Base-by-base conservation (phyloP, 1,284 basidiomycete species). In the Fomitopsis palustris region DNA sequence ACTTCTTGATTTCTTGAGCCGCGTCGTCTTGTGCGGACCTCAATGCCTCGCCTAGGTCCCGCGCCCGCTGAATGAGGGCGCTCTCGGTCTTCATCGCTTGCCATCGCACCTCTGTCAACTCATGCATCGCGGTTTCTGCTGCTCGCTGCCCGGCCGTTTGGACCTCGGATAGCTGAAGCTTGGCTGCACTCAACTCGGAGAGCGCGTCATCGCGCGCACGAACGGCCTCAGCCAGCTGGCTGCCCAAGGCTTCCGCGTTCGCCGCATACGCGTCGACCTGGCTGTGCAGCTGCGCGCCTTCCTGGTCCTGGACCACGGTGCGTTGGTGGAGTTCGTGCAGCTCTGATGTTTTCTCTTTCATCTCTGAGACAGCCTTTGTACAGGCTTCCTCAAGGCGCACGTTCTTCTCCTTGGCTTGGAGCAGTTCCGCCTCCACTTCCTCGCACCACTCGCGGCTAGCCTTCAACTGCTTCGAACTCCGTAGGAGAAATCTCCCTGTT, bases 81-180 rank as follows among this genome's bases (percentile, higher is more conserved):
- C 33, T 52, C 49, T 52, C 49, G 1, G 31, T 52, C 49, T 52
- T 52, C 49, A 52, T 52, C 31, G 49, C 49, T 31, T 52, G 49
- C 49, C 49, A 52, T 31, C 49, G 49, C 25, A 37, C 49, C 49
- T 52, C 49, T 2, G 49, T 52, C 31, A 52, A 19, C n/a, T 52
- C 49, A 19, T 52, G 29, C 49, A 33, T 52, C 33, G 49, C 49
- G 9, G 49, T 33, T n/a, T 52, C 49, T 52, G 49, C 29, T 23
- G 31, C 49, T 19, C 49, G 17, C 9, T 52, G 49, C 12, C 19
- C 14, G 19, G 33, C 29, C 21, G 25, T 52, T 21, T 19, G 16
- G 8, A n/a, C 17, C 17, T 52, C 49, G 8, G 49, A 52, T 9
- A 52, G 23, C 9, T 35, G 31, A n/a, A 52, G 17, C 10, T 37